A percentile compares a stretch with the other conserved stretches of the same genome.
phyloP scores from a whole-genome alignment of 2,329 filamentous ascomycete species.

The Xylaria sp. region DNA sequence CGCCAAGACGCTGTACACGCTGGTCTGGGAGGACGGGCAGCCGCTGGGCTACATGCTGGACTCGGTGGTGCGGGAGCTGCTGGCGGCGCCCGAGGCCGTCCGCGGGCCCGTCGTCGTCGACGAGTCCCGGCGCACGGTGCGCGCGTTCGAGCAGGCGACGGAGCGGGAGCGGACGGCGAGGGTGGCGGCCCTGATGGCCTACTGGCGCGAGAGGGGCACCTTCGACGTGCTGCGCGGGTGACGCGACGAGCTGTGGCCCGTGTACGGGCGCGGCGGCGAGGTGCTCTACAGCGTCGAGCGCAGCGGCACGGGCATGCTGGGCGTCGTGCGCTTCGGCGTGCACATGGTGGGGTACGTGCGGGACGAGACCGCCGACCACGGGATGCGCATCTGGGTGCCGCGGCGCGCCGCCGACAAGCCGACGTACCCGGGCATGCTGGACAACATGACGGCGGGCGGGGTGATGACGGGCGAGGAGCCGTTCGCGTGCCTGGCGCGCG shows the following conservation, averaged over 20 bases:
- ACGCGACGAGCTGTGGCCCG: slow-evolving; percentile 79
- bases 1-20: slow-evolving; percentile 66
- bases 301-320: slow-evolving; percentile 73
- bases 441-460: slow-evolving; percentile 88
- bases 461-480: slow-evolving; percentile 80
- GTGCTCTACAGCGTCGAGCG: slow-evolving; percentile 77
- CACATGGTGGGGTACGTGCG: slow-evolving; percentile 77
- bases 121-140: slow-evolving; percentile 61
- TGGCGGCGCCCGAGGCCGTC: slow-evolving; percentile 49
- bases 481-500: slow-evolving; percentile 80
- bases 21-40: slow-evolving; percentile 60
- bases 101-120: slow-evolving; percentile 66
- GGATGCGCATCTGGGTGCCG: slow-evolving; percentile 83
- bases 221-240: slow-evolving; percentile 79
- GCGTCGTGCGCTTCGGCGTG: slow-evolving; percentile 76
- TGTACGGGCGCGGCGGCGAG: slow-evolving; percentile 66
- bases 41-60: slow-evolving; percentile 61
- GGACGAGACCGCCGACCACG: slow-evolving; percentile 48
- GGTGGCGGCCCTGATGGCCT: slow-evolving; percentile 59
- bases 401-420: slow-evolving; percentile 75
- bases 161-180: slow-evolving; percentile 64
- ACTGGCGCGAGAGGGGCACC: slow-evolving; percentile 69
- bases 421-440: slow-evolving; percentile 89
- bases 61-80: slow-evolving; percentile 52
- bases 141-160: slow-evolving; percentile 58